phyloP scores from a whole-genome alignment of 148 eudicot species.

The Rhododendron mucronatum region DNA sequence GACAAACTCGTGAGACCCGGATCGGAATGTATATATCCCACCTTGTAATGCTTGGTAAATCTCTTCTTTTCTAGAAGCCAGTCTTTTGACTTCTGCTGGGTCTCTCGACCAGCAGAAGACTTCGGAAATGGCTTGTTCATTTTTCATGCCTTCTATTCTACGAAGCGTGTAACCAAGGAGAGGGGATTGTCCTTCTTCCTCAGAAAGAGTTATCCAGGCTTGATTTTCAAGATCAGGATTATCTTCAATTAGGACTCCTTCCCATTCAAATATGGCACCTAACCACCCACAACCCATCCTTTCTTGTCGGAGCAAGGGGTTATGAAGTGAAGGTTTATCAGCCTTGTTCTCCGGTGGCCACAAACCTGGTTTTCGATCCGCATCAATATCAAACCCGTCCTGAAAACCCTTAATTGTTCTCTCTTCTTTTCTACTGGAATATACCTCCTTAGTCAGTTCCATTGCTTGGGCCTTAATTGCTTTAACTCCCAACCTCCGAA shows the following conservation, averaged over 20 bases:
- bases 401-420: slow-evolving; percentile 40
- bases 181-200: slow-evolving; percentile 85
- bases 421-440: slow-evolving; percentile 43
- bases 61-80: slow-evolving; percentile 76
- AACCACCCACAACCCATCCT: slow-evolving; percentile 96
- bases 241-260: slow-evolving; percentile 86
- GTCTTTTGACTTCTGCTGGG: slow-evolving; percentile 46
- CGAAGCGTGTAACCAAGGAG: slow-evolving; percentile 57
- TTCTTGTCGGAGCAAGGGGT: slow-evolving; percentile 82
- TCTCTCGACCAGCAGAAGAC: slow-evolving; percentile 96
- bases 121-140: slow-evolving; percentile 89
- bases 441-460: slow-evolving; percentile 77
- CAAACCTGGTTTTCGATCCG: slow-evolving; percentile 50
- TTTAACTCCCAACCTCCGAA: slow-evolving; percentile 16
- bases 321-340: slow-evolving; percentile 66
- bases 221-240: slow-evolving; percentile 82
- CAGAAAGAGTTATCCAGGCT: slow-evolving; percentile 75
- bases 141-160: slow-evolving; percentile 91
- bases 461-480: slow-evolving; percentile 58
- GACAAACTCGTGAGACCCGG: slow-evolving; percentile 80
- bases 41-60: slow-evolving; percentile 73
- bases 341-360: slow-evolving; percentile 87
- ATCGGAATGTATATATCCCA: slow-evolving; percentile 64
- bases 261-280: slow-evolving; percentile 97
- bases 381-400: slow-evolving; percentile 33